Conservation (phyloP, 768 basidiomycete genomes). For the Heimioporus sp. region DNA sequence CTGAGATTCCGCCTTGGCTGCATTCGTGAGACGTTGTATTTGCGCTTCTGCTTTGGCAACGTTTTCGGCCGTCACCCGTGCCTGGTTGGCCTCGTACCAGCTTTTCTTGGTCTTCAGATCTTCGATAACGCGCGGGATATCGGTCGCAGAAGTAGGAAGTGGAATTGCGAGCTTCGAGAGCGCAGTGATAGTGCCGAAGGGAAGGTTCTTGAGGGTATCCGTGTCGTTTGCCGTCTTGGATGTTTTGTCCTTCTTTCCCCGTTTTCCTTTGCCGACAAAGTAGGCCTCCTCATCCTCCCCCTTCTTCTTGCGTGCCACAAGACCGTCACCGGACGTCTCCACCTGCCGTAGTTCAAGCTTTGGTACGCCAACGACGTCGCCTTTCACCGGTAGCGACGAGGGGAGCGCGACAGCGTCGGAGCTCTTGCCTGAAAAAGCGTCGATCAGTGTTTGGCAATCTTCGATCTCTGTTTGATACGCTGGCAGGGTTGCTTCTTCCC, state of each 20-base stretch:
- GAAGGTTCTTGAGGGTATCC: constrained; percentile 55
- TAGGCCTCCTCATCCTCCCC: constrained; percentile 80
- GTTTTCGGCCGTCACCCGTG: constrained; percentile 73
- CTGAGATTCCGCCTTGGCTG: constrained; percentile 36
- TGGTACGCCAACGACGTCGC: constrained; percentile 60
- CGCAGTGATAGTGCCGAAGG: constrained; percentile 83
- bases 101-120: constrained; percentile 92
- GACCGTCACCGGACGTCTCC: constrained; percentile 61
- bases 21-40: constrained; percentile 57
- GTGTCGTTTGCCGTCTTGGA: constrained; percentile 41
- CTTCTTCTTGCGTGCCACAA: constrained; percentile 89
- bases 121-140: constrained; percentile 81
- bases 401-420: constrained; percentile 43
- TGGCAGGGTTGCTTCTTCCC: constrained; percentile 87
- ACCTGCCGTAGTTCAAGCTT: constrained; percentile 86
- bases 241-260: constrained; percentile 54
- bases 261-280: constrained; percentile 70
- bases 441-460: constrained; percentile 92
- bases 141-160: constrained; percentile 72
- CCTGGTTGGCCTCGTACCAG: constrained; percentile 94
- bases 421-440: constrained; percentile 73
- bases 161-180: constrained; percentile 87
- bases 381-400: constrained; percentile 38
- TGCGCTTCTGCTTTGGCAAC: constrained; percentile 77
- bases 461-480: constrained; percentile 93